These are phyloP conservation scores for Candida frijolesensis DNA, from an alignment of 1,139 yeast genomes.

Conservation along the genomic window DNA sequence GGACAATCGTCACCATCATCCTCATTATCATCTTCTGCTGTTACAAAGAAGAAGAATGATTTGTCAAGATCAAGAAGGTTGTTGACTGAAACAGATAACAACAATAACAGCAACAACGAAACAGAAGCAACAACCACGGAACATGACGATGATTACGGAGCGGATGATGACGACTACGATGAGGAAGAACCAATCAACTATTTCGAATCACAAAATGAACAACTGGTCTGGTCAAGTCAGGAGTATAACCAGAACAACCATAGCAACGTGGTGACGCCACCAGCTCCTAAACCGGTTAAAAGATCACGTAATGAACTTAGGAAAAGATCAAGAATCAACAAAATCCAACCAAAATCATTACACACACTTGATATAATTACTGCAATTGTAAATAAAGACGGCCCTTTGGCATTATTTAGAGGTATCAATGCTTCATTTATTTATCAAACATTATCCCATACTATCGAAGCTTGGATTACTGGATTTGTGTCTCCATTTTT, in stretches of 20 bases:
- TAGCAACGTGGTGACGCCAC: background rate
- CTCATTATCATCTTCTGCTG: too few species aligned
- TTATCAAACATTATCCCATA: slow-evolving; percentile 70
- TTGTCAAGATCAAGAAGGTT: slow-evolving; percentile 14
- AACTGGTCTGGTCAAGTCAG: slow-evolving; percentile 16
- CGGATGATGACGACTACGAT: slow-evolving; percentile 25
- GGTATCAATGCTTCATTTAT: slow-evolving; percentile 87
- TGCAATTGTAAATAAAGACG: slow-evolving; percentile 72
- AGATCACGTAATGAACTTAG: slow-evolving; percentile 5
- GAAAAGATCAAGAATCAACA: slow-evolving; percentile 19
- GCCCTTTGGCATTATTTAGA: slow-evolving; percentile 81
- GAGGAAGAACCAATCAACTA: slow-evolving; percentile 58
- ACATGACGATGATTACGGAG: slow-evolving; percentile 40
- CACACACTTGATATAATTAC: slow-evolving; percentile 74
- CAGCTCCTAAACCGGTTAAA: slow-evolving; percentile 4
- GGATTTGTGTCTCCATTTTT: slow-evolving; percentile 82
- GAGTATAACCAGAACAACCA: slow-evolving; percentile 12
- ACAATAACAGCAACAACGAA: slow-evolving; percentile 9
- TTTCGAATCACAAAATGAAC: slow-evolving; percentile 37
- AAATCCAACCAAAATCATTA: slow-evolving; percentile 62
- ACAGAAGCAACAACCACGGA: slow-evolving; percentile 16
- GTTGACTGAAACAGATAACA: slow-evolving; percentile 15
- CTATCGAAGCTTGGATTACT: slow-evolving; percentile 89
- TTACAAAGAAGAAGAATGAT: slow-evolving; percentile 3
- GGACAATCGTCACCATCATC: slow-evolving; percentile 11